Evolutionary conservation across 768 basidiomycete species (phyloP), one percentile per base, ranked within the genome.

Genomic region (Leccinum boreale): DNA sequence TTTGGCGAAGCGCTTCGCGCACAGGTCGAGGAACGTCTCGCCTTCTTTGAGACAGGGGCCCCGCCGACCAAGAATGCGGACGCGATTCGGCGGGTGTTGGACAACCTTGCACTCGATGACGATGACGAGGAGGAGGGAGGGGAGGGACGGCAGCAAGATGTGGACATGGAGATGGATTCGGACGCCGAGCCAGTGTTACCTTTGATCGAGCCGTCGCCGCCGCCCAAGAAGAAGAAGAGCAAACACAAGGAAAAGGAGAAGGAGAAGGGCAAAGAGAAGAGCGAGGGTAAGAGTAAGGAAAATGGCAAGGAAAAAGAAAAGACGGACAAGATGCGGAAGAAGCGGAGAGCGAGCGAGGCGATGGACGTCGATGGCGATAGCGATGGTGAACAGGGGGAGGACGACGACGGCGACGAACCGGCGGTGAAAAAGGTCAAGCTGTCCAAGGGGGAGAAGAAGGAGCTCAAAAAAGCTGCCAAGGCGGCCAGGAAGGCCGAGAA

Each of bases 21-120:
- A 5, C 97, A 99, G 75, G 97, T 99, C 14, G 96, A 98, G 72
- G 96, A 98, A 73, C 87, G 97, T 12, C 81, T 99, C 3, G 79
- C 80, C 58, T 98, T 98, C 78, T 99, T 97, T 77, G 94, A 96
- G 73, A 90, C 85, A 0, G 96, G 96, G 6, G 83, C 82, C 8
- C 85, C 94, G 9, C 95, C 95, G 21, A 83, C 85, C 26, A 98
- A 94, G 78, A 97, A 92, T 56, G 81, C 91, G 24, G 94, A 96
- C 60, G 90, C 89, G n/a, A 94, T 97, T 60, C 85, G 87, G 61
- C 92, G 89, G 71, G 94, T 95, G 17, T 67, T 95, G 58, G 85
- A 90, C n/a, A 81, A 82, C 54, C 84, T 96, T 44, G 85, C 83
- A 7, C 69, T 89, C 19, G 91, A 90, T 8, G 81, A 81, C 2